These are phyloP conservation scores for Ambrosia trifida DNA, from an alignment of 129 eudicot species.

Conservation along the genomic window DNA sequence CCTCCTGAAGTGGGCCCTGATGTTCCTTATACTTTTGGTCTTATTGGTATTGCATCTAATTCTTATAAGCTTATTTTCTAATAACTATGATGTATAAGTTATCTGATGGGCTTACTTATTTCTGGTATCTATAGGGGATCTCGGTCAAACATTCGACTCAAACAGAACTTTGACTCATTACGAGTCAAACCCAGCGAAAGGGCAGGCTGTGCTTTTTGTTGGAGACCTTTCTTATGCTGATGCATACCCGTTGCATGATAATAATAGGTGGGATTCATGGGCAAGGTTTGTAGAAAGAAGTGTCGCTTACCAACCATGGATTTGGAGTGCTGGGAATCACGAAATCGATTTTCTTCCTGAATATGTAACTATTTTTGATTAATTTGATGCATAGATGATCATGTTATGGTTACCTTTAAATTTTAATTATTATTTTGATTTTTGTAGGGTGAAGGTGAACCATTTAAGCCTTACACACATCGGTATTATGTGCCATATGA, in stretches of 20 bases:
- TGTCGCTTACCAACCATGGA: conserved; percentile 91
- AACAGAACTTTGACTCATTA: conserved; percentile 76
- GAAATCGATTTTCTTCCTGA: conserved; percentile 78
- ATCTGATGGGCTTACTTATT: conserved; percentile 17
- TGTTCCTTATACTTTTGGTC: conserved; percentile 92
- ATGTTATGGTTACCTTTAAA: background rate
- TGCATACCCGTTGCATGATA: conserved; percentile 71
- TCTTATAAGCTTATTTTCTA: background rate
- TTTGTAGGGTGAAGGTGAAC: conserved; percentile 78
- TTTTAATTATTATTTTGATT: background rate
- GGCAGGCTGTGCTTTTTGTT: conserved; percentile 69
- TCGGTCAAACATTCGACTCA: conserved; percentile 86
- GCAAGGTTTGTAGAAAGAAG: conserved; percentile 85
- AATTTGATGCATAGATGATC: background rate
- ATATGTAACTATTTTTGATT: conserved; percentile 40
- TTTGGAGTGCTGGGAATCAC: conserved; percentile 94
- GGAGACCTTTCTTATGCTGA: conserved; percentile 96
- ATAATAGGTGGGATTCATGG: conserved; percentile 95
- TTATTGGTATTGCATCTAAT: conserved; percentile 58
- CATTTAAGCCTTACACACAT: conserved; percentile 82
- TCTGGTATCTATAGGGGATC: conserved; percentile 60
- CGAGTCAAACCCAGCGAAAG: conserved; percentile 71
- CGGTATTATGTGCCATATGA: conserved; percentile 59
- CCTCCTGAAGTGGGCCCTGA: conserved; percentile 89
- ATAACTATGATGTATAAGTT: background rate